These are phyloP conservation scores for Penicillium concentricum DNA, from an alignment of 2,329 filamentous ascomycete species.

Conservation along the genomic window DNA sequence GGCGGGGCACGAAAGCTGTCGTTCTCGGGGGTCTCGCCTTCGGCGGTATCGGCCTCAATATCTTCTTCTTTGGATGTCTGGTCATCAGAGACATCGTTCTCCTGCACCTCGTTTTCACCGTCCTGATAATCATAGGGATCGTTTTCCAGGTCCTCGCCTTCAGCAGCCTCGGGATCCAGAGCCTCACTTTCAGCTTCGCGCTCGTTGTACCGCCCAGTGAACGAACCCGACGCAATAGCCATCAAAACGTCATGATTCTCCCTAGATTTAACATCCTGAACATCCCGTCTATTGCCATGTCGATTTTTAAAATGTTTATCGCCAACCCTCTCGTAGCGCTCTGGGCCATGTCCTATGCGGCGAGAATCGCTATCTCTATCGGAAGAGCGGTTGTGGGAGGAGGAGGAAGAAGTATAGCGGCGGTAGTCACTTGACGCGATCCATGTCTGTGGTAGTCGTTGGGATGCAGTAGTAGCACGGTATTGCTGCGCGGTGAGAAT, in stretches of 20 bases:
- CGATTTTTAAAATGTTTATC: background rate
- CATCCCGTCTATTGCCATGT: background rate
- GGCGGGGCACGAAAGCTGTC: background rate
- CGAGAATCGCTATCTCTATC: background rate
- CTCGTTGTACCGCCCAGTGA: background rate
- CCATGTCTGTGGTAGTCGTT: background rate
- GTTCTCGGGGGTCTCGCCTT: background rate
- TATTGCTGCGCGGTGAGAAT: slow-evolving; percentile 10
- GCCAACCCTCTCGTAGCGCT: background rate
- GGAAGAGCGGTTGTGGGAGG: background rate
- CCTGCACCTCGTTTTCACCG: background rate
- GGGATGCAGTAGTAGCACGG: slow-evolving; percentile 1
- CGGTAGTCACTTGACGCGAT: background rate
- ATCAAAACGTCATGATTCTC: background rate
- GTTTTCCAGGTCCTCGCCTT: background rate
- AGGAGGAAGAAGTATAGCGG: too few relatives aligned
- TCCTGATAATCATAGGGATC: background rate
- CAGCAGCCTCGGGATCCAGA: background rate
- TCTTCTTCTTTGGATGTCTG: background rate
- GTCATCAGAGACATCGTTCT: background rate
- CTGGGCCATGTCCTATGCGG: background rate
- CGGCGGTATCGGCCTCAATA: background rate
- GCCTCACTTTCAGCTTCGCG: background rate
- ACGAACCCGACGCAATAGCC: slow-evolving; percentile 4
- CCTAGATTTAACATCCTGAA: background rate